Evolutionary conservation across 2,329 filamentous ascomycete species (phyloP), one percentile per base, ranked within the genome.

Genomic region (Cadophora malorum): DNA sequence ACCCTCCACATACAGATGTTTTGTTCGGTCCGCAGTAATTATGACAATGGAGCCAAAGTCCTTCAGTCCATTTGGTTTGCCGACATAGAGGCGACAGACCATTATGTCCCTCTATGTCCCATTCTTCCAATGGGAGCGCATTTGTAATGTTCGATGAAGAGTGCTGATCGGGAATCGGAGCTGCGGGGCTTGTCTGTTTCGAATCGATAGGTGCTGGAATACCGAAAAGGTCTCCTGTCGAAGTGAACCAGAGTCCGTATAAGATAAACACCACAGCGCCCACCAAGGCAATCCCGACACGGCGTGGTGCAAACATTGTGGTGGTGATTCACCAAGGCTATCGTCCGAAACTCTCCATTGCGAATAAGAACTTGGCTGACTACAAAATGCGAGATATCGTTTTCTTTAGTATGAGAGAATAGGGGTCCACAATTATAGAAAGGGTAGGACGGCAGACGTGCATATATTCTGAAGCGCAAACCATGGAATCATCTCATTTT

Each of bases 1-100:
- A 60, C 7, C 74, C 74, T 10, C 74, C 72, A 21, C 61, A 64
- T 23, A 72, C 60, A 12, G 72, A 69, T 19, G 50, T 71, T 12
- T 67, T 35, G n/a, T 69, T 64, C 21, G 45, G 45, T 3, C 69
- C 68, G 58, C 61, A 67, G 55, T 63, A 69, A 33, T 64, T 71
- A 38, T 75, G 72, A 6, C 74, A 74, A 38, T 74, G 72, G 25
- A 74, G 64, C 67, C 70, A 75, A n/a, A 74, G 63, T 0, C 72
- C 72, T 5, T 67, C 64, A 4, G 67, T 73, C 67, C 72, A 74
- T 12, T 67, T 25, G 2, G 68, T 70, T 4, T 59, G 19, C n/a
- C 61, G 41, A 62, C 70, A 75, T 3, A 74, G 65, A 61, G 23
- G 16, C 16, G 41, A 49, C 41, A 61, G 25, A 49, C 41, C 41